Base-by-base conservation (phyloP, 163 green algal species). In the Chlamydomonas reinhardtii region DNA sequence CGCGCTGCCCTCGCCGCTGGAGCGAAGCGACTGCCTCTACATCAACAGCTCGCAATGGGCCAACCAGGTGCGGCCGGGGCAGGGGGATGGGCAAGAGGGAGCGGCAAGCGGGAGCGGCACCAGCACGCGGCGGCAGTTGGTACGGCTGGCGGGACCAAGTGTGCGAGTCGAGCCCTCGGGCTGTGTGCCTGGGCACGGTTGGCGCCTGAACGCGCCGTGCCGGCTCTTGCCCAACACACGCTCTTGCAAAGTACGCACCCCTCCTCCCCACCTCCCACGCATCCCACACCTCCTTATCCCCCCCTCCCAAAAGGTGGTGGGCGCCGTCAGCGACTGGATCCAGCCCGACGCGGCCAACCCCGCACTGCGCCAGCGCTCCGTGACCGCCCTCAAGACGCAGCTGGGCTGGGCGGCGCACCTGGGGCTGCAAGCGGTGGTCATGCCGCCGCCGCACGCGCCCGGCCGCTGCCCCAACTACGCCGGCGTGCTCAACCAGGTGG, bases 351-450 rank as follows among this genome's bases (percentile, higher is more conserved):
- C 90, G 11, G 35, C 84, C 27, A 85, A 96, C 27, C 32, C 84
- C 0, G 69, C 61, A 0, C n/a, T 95, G 52, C 78, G 88, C 3
- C 43, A 80, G 5, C 89, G 94, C 76, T 96, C 92, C 65, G 89
- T 93, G 74, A 83, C 83, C 9, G 94, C 93, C 0, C 90, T 99
- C 65, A 73, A 84, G 32, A 89, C 96, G 85, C 94, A 99, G 93
- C 94, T 99, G 68, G 94, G 83, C 9, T 99, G 97, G 97, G 97
- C 97, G 22, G 92, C 91, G 5, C 97, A 99, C 92, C 90, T 99
- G 29, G 96, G 94, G 14, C 89, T 99, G 79, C 97, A 94, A 77
- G 92, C 92, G 39, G 90, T 95, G 32, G 35, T 95, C 35, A 78
- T 95, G 73, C 90, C 90, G 11, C 5, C 89, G 24, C 77, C 85